Evolutionary conservation across 768 basidiomycete species (phyloP).

Genomic region (Chalciporus pseudorubinellus): DNA sequence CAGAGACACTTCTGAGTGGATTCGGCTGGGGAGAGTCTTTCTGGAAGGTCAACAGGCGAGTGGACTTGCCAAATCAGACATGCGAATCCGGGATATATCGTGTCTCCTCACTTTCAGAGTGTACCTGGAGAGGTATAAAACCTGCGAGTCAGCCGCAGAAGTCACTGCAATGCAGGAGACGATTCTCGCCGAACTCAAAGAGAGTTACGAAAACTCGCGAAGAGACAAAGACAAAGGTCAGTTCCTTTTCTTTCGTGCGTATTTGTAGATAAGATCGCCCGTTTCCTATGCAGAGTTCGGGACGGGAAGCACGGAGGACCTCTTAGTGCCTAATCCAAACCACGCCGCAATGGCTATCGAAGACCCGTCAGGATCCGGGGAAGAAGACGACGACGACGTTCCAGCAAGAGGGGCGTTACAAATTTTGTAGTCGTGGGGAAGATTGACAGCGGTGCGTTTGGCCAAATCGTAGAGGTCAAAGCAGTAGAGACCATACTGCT

Average conservation of each 20-base stretch:
- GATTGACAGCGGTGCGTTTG: too few relatives aligned
- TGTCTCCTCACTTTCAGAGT: neutral
- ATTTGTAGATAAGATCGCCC: neutral
- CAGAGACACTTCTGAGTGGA: constrained; percentile 69
- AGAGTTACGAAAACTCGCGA: constrained; percentile 56
- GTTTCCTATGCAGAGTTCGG: constrained; percentile 9
- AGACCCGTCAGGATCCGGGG: constrained; percentile 16
- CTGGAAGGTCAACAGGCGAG: constrained; percentile 76
- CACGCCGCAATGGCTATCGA: constrained; percentile 32
- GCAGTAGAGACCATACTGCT: constrained; percentile 2
- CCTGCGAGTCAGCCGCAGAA: constrained; percentile 61
- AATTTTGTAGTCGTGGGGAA: too few relatives aligned
- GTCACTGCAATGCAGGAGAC: constrained; percentile 59
- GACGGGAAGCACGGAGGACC: constrained; percentile 49
- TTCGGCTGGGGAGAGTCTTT: constrained; percentile 95
- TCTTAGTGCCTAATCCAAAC: constrained; percentile 70
- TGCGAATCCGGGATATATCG: neutral
- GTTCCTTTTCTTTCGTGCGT: constrained; percentile 4
- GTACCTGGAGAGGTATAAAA: constrained; percentile 74
- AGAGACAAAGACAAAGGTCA: constrained; percentile 43
- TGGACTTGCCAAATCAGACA: neutral
- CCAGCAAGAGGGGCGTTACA: too few relatives aligned
- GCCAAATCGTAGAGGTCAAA: neutral
- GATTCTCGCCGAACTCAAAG: constrained; percentile 69
- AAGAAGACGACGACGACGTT: constrained; percentile 11